These are phyloP conservation scores for Scutellaria minor DNA, from an alignment of 257 asterid genomes.

Conservation along the genomic window DNA sequence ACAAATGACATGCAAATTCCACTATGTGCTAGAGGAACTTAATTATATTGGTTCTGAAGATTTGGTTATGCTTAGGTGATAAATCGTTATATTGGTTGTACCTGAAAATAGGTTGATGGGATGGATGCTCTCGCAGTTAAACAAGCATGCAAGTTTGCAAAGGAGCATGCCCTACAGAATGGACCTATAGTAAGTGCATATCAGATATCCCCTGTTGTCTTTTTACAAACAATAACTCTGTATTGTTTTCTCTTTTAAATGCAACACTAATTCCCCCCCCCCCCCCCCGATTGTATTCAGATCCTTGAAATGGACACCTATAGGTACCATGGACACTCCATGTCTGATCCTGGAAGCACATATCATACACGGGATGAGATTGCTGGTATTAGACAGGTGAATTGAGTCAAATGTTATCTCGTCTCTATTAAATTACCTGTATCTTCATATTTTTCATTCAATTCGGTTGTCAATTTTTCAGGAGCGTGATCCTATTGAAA, in stretches of 20 bases:
- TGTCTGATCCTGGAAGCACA: conserved; percentile 99
- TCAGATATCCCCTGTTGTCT: conserved; percentile 18
- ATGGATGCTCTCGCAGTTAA: conserved; percentile 98
- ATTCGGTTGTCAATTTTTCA: conserved; percentile 33
- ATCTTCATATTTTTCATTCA: neutral
- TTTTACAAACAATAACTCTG: no score
- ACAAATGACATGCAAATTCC: neutral
- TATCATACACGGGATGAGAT: conserved; percentile 98
- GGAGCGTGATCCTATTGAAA: conserved; percentile 98
- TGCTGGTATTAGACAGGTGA: conserved; percentile 90
- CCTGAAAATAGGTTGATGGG: conserved; percentile 76
- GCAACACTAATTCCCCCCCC: no score
- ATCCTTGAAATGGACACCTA: conserved; percentile 99
- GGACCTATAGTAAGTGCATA: conserved; percentile 90
- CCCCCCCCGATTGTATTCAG: conserved; percentile 37
- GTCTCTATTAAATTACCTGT: conserved; percentile 3
- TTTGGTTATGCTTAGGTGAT: neutral
- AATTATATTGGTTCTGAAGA: conserved; percentile 19
- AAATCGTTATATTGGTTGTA: no score
- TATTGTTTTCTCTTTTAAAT: no score
- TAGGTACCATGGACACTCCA: conserved; percentile 96
- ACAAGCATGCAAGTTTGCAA: conserved; percentile 96
- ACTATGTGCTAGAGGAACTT: neutral
- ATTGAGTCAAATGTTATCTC: conserved; percentile 15
- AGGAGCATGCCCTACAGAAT: conserved; percentile 88